Base-by-base conservation (phyloP, 495 filamentous ascomycete genomes). In the Thermothielavioides terrestris region DNA sequence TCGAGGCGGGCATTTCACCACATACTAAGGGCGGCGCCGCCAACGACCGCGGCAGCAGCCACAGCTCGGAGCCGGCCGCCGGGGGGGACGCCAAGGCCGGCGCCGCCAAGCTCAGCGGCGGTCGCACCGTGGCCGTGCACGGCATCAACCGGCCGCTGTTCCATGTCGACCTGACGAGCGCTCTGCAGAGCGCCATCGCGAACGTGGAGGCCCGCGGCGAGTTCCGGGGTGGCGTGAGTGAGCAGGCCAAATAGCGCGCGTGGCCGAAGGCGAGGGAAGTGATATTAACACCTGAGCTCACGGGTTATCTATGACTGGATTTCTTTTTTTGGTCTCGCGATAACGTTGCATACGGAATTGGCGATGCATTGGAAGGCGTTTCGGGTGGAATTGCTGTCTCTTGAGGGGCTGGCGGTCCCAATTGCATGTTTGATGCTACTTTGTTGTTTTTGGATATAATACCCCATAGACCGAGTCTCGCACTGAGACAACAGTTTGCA, bases 141-240 rank as follows among this genome's bases (percentile, higher is more conserved):
- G 86, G 92, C 36, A 72, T 95, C 49, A 89, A 92, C 68, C 68
- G 88, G 57, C 92, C 92, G 38, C 78, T 95, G 55, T 97, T 98
- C 79, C 94, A 98, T 58, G 80, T 94, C 49, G 92, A 98, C 63
- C 65, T 98, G 23, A 95, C 89, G 12, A 91, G 85, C 59, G 92
- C 92, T 21, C 62, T 97, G 59, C 85, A 94, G 66, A 91, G 87
- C 65, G 91, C 89, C 14, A 77, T 97, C 55, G 78, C 82, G 26
- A 95, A 90, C 56, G 80, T 82, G 7, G 74, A 84, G 71, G 70
- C 68, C 31, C 67, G 73, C 30, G 49, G 55, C 1, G 68, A 73
- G n/a, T n/a, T n/a, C n/a, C n/a, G n/a, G n/a, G 54, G 48, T 32
- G 35, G 35, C 15, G n/a, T n/a, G n/a, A 20, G 35, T 9, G 17